A percentile compares a stretch with the other conserved stretches of the same genome.
Conservation (phyloP, 202 grass and related monocot species). For the Carex arenaria region DNA sequence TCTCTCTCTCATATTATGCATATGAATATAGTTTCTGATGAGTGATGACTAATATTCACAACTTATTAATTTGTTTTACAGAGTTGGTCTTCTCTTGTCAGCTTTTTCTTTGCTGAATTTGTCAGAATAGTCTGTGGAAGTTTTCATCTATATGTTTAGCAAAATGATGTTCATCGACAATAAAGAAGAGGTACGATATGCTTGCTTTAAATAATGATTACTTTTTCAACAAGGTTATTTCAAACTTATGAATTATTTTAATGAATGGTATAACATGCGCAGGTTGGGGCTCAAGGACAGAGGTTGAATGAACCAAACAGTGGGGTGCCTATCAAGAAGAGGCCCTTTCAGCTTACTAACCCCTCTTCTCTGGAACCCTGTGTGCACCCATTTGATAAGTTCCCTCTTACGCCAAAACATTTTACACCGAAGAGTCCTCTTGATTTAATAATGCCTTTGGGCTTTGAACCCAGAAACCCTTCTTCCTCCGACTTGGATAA, state of each 20-base stretch:
- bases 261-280: background rate
- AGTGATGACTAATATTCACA: background rate
- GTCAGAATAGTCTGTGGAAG: slow-evolving; percentile 3
- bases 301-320: slow-evolving; percentile 15
- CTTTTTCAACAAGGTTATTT: background rate
- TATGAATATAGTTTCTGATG: background rate
- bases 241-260: background rate
- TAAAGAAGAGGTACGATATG: slow-evolving; percentile 23
- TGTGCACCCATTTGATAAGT: slow-evolving; percentile 14
- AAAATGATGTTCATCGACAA: slow-evolving; percentile 20
- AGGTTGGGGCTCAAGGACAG: slow-evolving; percentile 19
- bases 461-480: slow-evolving; percentile 6
- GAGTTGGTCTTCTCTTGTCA: background rate
- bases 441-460: background rate
- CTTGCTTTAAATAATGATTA: background rate
- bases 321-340: slow-evolving; percentile 88
- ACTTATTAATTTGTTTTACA: slow-evolving; percentile 1
- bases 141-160: slow-evolving; percentile 16
- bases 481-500: slow-evolving; percentile 30
- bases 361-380: background rate
- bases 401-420: background rate
- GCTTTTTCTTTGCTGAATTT: background rate
- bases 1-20: background rate
- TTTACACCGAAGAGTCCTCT: slow-evolving; percentile 17
- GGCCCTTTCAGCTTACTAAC: slow-evolving; percentile 39